These are phyloP conservation scores for Nicotiana tabacum DNA, from an alignment of 257 asterid genomes.

Conservation along the genomic window DNA sequence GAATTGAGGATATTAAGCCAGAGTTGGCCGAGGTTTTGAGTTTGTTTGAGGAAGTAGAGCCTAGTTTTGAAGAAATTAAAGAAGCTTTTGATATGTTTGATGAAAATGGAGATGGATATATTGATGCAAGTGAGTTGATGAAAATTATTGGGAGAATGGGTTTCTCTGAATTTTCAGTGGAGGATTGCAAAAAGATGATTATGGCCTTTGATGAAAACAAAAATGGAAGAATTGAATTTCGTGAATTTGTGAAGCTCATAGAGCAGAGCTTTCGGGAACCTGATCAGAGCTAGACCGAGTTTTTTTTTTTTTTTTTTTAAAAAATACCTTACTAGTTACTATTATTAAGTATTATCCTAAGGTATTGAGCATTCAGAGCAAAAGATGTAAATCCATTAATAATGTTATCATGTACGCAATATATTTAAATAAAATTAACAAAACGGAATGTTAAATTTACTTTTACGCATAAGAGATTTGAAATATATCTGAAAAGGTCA, in stretches of 20 bases:
- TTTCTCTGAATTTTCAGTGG: conserved; percentile 11
- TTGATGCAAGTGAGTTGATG: conserved; percentile 44
- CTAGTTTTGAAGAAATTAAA: conserved; percentile 39
- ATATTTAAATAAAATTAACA: too few species aligned
- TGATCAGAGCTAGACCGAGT: background rate
- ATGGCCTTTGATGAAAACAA: conserved; percentile 40
- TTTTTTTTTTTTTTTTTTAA: too few species aligned
- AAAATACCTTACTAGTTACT: background rate
- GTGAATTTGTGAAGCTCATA: conserved; percentile 49
- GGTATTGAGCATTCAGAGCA: background rate
- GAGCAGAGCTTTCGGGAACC: conserved; percentile 23
- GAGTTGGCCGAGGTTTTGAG: conserved; percentile 16
- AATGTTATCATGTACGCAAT: too few species aligned
- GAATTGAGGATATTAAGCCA: background rate
- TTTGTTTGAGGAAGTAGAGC: conserved; percentile 35
- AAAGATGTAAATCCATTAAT: background rate
- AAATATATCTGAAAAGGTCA: too few species aligned
- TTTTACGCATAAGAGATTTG: too few species aligned
- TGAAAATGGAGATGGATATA: conserved; percentile 46
- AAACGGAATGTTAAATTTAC: too few species aligned
- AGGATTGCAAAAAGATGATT: conserved; percentile 45
- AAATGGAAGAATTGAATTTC: conserved; percentile 44
- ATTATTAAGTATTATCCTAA: background rate
- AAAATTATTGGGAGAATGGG: conserved; percentile 34
- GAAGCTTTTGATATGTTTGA: conserved; percentile 50